Conservation (phyloP, 768 basidiomycete genomes). For the Rossbeevera mucosa region DNA sequence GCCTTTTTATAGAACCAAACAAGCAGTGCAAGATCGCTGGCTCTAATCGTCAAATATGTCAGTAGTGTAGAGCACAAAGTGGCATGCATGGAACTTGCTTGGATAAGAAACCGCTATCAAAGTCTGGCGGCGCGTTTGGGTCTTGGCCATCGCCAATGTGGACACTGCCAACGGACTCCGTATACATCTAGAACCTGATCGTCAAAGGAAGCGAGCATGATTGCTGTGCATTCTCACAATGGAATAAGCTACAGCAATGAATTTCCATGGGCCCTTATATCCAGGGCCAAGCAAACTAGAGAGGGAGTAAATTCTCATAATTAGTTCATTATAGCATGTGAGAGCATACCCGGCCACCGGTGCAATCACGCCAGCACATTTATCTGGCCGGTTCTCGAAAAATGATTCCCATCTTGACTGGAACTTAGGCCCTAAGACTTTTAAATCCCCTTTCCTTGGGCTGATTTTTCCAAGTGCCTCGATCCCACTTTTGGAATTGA, state of each 20-base stretch:
- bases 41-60: not conserved
- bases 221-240: not conserved
- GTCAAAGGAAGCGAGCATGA: constrained; percentile 15
- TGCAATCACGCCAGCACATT: not conserved
- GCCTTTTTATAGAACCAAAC: constrained; percentile 50
- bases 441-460: not conserved
- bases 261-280: not conserved
- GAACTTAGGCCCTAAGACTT: not conserved
- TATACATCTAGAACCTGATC: constrained; percentile 31
- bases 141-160: constrained; percentile 42
- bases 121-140: constrained; percentile 38
- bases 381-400: not conserved
- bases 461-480: not conserved
- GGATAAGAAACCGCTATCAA: constrained; percentile 43
- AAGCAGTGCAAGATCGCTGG: constrained; percentile 39
- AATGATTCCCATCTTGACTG: not conserved
- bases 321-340: not conserved
- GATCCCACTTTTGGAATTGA: not conserved
- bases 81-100: constrained; percentile 28
- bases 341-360: not conserved
- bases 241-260: not conserved
- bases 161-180: constrained; percentile 40
- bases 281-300: not conserved
- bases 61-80: not conserved
- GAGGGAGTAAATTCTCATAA: not conserved